A percentile compares a stretch with the other conserved stretches of the same genome.
Conservation (phyloP, 2,329 filamentous ascomycete species). For the Aspergillus japonicus region DNA sequence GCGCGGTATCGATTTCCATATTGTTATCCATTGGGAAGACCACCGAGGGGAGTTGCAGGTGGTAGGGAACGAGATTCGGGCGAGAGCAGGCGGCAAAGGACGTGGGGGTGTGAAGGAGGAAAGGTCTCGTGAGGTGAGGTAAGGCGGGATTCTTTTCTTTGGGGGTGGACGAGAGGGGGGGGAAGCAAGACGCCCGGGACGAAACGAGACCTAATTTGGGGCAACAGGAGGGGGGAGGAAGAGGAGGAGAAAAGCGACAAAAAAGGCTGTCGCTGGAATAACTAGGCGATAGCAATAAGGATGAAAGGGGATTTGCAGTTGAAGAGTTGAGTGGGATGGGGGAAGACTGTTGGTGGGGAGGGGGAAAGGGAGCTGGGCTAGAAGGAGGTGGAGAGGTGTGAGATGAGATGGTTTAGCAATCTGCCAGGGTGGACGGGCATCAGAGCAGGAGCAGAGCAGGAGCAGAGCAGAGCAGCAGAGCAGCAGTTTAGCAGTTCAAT, state of each 20-base stretch:
- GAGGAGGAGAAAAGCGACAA: constrained; percentile 8
- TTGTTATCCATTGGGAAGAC: constrained; percentile 77
- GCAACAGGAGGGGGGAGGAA: not conserved
- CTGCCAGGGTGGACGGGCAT: constrained; percentile 15
- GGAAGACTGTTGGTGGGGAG: not conserved
- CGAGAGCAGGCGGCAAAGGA: constrained; percentile 25
- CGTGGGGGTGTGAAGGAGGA: constrained; percentile 22
- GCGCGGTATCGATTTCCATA: constrained; percentile 92
- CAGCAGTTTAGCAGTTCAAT: too few species aligned
- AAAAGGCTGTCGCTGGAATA: constrained; percentile 5
- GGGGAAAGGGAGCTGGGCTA: not conserved
- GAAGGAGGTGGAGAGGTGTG: not conserved
- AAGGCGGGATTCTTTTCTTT: constrained; percentile 12
- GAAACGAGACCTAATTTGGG: constrained; percentile 5
- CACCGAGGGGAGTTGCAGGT: constrained; percentile 8
- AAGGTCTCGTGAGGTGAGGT: constrained; percentile 41
- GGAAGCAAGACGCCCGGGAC: constrained; percentile 10
- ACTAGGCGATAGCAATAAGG: not conserved
- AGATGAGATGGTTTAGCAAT: constrained; percentile 14
- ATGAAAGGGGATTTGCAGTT: not conserved
- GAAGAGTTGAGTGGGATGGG: not conserved
- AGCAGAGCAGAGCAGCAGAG: constrained; percentile 2
- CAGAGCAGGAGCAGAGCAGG: not conserved
- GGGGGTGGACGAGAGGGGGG: constrained; percentile 11
- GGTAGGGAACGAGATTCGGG: constrained; percentile 10